Evolutionary conservation across 129 eudicot species (phyloP).

Genomic region (Centella asiatica): DNA sequence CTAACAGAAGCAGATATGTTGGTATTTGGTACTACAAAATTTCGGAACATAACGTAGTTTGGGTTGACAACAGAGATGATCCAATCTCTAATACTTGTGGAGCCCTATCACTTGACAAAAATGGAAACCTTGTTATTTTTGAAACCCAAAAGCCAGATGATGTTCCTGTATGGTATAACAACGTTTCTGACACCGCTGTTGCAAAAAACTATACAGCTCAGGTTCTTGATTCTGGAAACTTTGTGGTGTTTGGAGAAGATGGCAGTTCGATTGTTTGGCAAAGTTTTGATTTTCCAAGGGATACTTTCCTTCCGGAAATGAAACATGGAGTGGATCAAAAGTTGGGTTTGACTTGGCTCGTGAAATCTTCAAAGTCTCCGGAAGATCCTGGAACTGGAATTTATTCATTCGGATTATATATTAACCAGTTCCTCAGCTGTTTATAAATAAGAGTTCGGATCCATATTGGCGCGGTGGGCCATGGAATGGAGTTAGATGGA

Average conservation of each 20-base stretch:
- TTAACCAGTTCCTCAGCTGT: conserved; percentile 17
- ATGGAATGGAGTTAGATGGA: conserved; percentile 26
- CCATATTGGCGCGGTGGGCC: conserved; percentile 22
- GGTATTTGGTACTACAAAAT: too few species aligned
- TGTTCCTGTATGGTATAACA: too few species aligned
- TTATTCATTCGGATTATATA: conserved; percentile 11
- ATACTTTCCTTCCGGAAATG: conserved; percentile 7
- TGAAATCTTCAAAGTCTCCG: conserved; percentile 1
- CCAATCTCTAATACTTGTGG: too few species aligned
- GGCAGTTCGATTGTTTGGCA: conserved; percentile 7
- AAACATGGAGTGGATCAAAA: conserved; percentile 16
- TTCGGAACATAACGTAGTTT: too few species aligned
- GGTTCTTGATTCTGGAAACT: conserved; percentile 9
- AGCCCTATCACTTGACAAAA: too few species aligned
- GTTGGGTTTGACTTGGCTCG: conserved; percentile 8
- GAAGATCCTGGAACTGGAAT: conserved; percentile 20
- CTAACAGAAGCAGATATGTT: too few species aligned
- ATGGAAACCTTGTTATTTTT: too few species aligned
- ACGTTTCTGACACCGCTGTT: too few species aligned
- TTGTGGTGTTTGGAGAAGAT: background rate
- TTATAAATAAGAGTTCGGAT: conserved; percentile 5
- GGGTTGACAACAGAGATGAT: too few species aligned
- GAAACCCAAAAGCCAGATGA: too few species aligned
- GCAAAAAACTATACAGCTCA: too few species aligned
- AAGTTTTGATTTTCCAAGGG: conserved; percentile 14